These are phyloP conservation scores for Eimeria praecox DNA, from an alignment of 169 alveolate species.

Conservation along the genomic window DNA sequence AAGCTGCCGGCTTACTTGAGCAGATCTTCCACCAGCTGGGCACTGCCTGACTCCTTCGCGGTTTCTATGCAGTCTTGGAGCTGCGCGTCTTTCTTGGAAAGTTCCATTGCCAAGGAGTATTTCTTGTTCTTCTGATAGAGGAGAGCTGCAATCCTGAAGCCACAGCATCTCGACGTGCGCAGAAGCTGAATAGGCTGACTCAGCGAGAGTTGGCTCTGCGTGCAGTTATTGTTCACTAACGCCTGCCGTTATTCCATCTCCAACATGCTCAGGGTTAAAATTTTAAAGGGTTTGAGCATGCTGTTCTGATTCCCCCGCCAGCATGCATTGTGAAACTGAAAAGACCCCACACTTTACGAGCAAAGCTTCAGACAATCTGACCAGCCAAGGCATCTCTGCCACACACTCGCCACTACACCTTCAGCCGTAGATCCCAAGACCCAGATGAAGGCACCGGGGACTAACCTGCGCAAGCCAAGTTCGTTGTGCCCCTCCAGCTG, in stretches of 20 bases:
- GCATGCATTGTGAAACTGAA: neutral
- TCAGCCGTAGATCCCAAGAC: too few species aligned
- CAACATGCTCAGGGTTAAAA: neutral
- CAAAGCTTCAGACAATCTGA: neutral
- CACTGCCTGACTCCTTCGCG: slow-evolving; percentile 86
- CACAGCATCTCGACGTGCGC: neutral
- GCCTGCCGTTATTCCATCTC: neutral
- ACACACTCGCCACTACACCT: neutral
- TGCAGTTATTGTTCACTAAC: neutral
- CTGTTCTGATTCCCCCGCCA: neutral
- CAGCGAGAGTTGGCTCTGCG: neutral
- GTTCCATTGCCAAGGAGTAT: slow-evolving; percentile 86
- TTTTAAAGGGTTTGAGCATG: neutral
- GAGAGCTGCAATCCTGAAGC: slow-evolving; percentile 74
- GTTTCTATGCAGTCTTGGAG: slow-evolving; percentile 87
- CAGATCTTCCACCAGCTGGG: slow-evolving; percentile 83
- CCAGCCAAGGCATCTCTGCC: neutral
- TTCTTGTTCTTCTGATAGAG: slow-evolving; percentile 86
- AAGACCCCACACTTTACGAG: neutral
- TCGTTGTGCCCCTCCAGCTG: slow-evolving; percentile 96
- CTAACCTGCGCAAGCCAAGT: slow-evolving; percentile 98
- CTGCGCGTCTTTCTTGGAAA: slow-evolving; percentile 84
- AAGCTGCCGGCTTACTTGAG: slow-evolving; percentile 41
- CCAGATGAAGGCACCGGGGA: slow-evolving; percentile 88
- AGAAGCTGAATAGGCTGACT: neutral